Evolutionary conservation across 2,329 filamentous ascomycete genomes (phyloP), one percentile per base, ranked within the genome.

Genomic region (Alternaria conjuncta): DNA sequence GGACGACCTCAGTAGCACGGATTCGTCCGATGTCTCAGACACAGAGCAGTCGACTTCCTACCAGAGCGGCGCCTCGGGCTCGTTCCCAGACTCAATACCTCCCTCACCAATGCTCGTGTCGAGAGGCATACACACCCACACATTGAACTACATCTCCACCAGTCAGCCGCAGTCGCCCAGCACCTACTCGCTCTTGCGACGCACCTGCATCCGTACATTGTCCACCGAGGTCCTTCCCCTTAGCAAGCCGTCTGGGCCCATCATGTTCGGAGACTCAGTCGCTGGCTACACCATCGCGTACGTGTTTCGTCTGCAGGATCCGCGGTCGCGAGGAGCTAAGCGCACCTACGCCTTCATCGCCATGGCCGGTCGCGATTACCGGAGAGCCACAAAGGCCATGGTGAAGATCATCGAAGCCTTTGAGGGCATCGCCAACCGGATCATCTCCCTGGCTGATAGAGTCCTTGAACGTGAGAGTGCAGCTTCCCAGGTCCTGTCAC

Each of bases 211-310:
- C 68, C 85, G 86, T 63, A 87, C 86, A 1, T 76, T 88, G 41
- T 87, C 85, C 62, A 86, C 84, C 63, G 86, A 88, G 71, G 81
- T 84, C 10, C 80, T 88, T 4, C 86, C 86, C 4, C 82, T 83
- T 36, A 85, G 86, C 53, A 83, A 86, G 44, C 84, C 86, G 0
- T 86, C 86, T 7, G 86, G 86, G 0, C 85, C 86, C n/a, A 77
- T 88, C 50, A 86, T 84, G 70, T 88, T 88, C 67, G 86, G 86
- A 26, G 86, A 88, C 65, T 80, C 84, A 0, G 81, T 81, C 20
- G 82, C 84, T 6, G 86, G 86, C 56, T 87, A 88, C 77, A 88
- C 86, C 18, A 86, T 88, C 56, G 86, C 86, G 45, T 88, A 87
- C 71, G 83, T 87, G 44, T 88, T 88, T 75, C 85, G 86, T 47